Conservation (phyloP, 2,329 filamentous ascomycete species). For the Teratosphaeria epicoccoides region DNA sequence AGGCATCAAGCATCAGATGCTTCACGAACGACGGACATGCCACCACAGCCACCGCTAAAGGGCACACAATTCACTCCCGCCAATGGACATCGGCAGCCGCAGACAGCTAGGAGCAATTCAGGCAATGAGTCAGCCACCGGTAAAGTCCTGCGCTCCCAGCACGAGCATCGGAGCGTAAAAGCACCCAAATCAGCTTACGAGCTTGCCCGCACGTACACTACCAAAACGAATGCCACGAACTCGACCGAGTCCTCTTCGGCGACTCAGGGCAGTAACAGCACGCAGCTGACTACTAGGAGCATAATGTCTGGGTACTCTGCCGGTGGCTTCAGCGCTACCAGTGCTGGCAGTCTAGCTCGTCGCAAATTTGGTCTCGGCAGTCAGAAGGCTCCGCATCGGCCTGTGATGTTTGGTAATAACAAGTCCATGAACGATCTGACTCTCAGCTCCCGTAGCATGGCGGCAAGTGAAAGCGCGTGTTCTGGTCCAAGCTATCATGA, state of each 20-base stretch:
- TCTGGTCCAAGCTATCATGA: slow-evolving; percentile 59
- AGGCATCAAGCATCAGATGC: slow-evolving; percentile 53
- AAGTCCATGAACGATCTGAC: slow-evolving; percentile 19
- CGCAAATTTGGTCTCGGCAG: slow-evolving; percentile 48
- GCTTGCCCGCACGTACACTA: slow-evolving; percentile 67
- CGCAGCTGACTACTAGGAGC: slow-evolving; percentile 69
- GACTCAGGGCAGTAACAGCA: slow-evolving; percentile 59
- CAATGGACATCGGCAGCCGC: slow-evolving; percentile 11
- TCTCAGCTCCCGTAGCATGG: slow-evolving; percentile 33
- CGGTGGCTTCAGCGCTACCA: slow-evolving; percentile 84
- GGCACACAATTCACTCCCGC: slow-evolving; percentile 15
- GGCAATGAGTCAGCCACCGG: slow-evolving; percentile 14
- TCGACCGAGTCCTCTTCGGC: slow-evolving; percentile 46
- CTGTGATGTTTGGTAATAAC: slow-evolving; percentile 11
- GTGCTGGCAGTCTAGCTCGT: slow-evolving; percentile 82
- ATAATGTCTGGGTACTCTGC: slow-evolving; percentile 92
- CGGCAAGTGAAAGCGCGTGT: slow-evolving; percentile 41
- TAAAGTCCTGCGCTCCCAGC: slow-evolving; percentile 32
- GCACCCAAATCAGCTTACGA: slow-evolving; percentile 70
- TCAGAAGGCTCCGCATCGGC: slow-evolving; percentile 17
- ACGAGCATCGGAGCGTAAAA: slow-evolving; percentile 32
- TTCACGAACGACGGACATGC: slow-evolving; percentile 25
- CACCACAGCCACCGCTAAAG: slow-evolving; percentile 23
- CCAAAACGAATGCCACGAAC: slow-evolving; percentile 73
- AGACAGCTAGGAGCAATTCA: slow-evolving; percentile 19